These are phyloP conservation scores for Bretschneidera sinensis DNA, from an alignment of 345 rosid species.

Conservation along the genomic window DNA sequence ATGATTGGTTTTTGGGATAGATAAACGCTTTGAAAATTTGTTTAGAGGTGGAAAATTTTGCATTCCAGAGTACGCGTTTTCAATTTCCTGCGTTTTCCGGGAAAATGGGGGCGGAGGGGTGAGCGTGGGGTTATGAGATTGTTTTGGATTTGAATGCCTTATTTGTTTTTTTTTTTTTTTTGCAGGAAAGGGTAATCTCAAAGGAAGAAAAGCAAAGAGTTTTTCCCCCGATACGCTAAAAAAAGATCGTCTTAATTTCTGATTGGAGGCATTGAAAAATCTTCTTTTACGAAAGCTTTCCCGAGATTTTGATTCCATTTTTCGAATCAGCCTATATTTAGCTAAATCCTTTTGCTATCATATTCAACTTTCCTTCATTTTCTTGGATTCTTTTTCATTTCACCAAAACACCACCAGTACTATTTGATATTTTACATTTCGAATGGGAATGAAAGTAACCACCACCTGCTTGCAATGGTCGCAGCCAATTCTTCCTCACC, in stretches of 20 bases:
- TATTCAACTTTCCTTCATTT: background rate
- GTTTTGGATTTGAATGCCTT: background rate
- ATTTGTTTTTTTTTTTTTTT: constrained; percentile 8
- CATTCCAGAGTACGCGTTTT: background rate
- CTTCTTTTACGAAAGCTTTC: background rate
- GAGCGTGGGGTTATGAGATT: background rate
- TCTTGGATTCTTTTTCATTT: background rate
- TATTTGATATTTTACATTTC: constrained; percentile 3
- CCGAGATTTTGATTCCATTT: background rate
- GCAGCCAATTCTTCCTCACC: constrained; percentile 43
- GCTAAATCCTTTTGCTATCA: background rate
- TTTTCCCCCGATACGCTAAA: too few relatives aligned
- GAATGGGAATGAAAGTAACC: constrained; percentile 66
- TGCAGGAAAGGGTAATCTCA: constrained; percentile 24
- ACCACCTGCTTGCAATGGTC: constrained; percentile 56
- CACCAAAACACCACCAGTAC: background rate
- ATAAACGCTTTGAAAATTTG: too few relatives aligned
- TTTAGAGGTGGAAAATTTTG: background rate
- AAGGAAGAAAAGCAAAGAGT: background rate
- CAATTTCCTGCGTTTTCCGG: background rate
- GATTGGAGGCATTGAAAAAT: background rate
- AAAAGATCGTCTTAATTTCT: background rate
- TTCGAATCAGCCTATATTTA: too few relatives aligned
- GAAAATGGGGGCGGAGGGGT: background rate
- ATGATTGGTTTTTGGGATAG: constrained; percentile 18